These are phyloP conservation scores for Jatropha curcas DNA, from an alignment of 345 rosid genomes.

Conservation along the genomic window DNA sequence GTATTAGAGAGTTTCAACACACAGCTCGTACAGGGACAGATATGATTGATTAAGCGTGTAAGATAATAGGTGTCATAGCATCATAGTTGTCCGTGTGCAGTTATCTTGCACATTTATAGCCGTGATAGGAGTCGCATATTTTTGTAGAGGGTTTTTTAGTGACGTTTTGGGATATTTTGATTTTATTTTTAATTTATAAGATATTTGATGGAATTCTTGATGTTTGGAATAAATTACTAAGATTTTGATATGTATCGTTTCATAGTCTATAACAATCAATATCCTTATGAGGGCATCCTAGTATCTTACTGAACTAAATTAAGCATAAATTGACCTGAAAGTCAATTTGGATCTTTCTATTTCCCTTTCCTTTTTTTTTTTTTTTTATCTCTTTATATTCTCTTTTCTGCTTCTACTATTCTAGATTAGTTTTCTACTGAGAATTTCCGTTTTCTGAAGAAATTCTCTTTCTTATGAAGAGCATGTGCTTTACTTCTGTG, in stretches of 20 bases:
- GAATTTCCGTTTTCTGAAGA: too few relatives aligned
- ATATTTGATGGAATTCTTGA: too few relatives aligned
- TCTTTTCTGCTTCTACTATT: background rate
- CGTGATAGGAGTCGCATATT: background rate
- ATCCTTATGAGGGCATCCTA: background rate
- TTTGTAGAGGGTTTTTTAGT: background rate
- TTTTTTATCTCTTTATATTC: too few relatives aligned
- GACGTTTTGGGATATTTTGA: too few relatives aligned
- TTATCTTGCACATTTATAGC: background rate
- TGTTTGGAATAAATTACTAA: too few relatives aligned
- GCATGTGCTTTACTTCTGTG: background rate
- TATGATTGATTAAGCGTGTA: too few relatives aligned
- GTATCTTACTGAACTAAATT: background rate
- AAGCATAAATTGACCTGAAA: background rate
- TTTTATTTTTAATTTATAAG: too few relatives aligned
- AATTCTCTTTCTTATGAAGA: background rate
- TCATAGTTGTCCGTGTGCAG: background rate
- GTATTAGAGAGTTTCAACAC: background rate
- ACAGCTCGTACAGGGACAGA: too few relatives aligned
- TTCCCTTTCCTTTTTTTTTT: background rate
- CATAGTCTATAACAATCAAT: background rate
- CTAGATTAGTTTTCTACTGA: background rate
- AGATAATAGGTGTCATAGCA: too few relatives aligned
- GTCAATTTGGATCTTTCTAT: background rate
- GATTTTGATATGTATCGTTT: background rate